Base-by-base conservation (phyloP, 2,329 filamentous ascomycete genomes). In the Aspergillus ustus region DNA sequence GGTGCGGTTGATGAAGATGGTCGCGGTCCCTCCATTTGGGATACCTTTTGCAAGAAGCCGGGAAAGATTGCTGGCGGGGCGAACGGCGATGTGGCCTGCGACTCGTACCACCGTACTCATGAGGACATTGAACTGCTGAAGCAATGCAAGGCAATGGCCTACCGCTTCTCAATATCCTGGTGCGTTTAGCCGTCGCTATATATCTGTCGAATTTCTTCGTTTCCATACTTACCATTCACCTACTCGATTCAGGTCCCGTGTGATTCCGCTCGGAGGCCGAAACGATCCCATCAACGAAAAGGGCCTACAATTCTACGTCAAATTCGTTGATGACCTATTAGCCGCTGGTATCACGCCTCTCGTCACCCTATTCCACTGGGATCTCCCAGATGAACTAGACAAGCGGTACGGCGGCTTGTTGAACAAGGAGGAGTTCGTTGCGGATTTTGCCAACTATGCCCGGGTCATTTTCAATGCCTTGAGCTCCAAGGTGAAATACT, bases 301-400 rank as follows among this genome's bases (percentile, higher is more conserved):
- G 61, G 92, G 92, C 28, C 78, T 96, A 45, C 85, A 90, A 68
- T 89, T 91, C 80, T 96, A 96, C 77, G 82, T 88, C 73, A 87
- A 89, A 71, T 89, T 96, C 64, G 87, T 93, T 48, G 90, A 95
- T 73, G 90, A 91, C 71, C 83, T 96, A 53, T 83, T 90, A 49
- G 90, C 84, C 4, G 91, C 89, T 6, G 91, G 89, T 62, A 95
- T 96, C 70, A 86, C 83, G 22, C 92, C 92, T 1, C 88, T 95
- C 75, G 86, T 96, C 71, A 96, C 92, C 3, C 82, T 96, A 17
- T 91, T 90, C 77, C 92, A 96, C 78, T 96, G 92, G 92, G 92
- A 96, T 79, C 83, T 95, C 8, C 92, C 92, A 3, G 87, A 92
- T 69, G 89, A 81, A 62, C 83, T 96, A 20, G 86, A 96, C 71